phyloP scores from a whole-genome alignment of 2,329 filamentous ascomycete genomes.

The Daldinia sp. region DNA sequence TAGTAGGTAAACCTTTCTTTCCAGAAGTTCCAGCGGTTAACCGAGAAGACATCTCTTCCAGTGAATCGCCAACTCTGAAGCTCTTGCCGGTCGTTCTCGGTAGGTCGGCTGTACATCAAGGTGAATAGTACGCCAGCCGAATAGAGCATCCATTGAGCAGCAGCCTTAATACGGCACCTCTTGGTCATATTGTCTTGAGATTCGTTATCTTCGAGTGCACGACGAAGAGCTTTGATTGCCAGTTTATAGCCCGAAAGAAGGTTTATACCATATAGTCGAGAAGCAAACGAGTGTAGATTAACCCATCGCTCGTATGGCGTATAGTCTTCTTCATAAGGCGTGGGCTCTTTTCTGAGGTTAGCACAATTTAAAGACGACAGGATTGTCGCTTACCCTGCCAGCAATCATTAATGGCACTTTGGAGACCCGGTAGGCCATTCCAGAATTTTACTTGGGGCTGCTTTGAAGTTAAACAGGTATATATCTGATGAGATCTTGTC shows the following conservation, averaged over 20 bases:
- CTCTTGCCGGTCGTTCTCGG: not conserved
- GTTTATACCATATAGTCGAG: not conserved
- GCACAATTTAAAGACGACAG: not conserved
- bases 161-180: not conserved
- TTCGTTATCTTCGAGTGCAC: not conserved
- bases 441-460: not conserved
- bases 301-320: not conserved
- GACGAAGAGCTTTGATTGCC: not conserved
- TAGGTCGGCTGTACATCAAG: not conserved
- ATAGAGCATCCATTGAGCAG: not conserved
- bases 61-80: not conserved
- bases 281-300: not conserved
- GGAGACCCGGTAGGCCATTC: not conserved
- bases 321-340: not conserved
- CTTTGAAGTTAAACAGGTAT: not conserved
- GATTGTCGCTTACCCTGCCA: not conserved
- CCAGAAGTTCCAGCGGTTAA: not conserved
- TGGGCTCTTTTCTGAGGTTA: not conserved
- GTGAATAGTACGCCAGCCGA: not conserved
- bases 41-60: not conserved
- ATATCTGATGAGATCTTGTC: not conserved
- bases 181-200: too few relatives aligned
- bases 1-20: not conserved
- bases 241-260: not conserved
- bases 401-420: not conserved